Base-by-base conservation (phyloP, 768 basidiomycete genomes). In the Phallus indusiatus region DNA sequence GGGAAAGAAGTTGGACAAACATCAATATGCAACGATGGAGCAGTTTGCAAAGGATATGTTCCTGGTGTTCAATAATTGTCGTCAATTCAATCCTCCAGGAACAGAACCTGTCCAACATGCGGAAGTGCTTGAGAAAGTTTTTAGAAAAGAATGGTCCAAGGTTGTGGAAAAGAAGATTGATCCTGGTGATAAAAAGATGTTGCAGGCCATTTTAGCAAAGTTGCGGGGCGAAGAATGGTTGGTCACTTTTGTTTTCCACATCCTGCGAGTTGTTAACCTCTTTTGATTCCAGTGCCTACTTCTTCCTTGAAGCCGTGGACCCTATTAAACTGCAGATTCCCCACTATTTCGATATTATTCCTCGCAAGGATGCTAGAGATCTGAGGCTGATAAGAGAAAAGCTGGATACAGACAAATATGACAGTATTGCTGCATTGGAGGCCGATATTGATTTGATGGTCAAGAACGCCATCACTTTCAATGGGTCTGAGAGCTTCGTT, bases 391-490 rank as follows among this genome's bases (percentile, higher is more conserved):
- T 98, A 66, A 81, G 85, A 62, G 77, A 78, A 66, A 92, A 87
- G 69, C 76, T 97, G 60, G 88, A 92, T 60, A 74, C 73, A 35
- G 92, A 93, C 74, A 87, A 85, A 70, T 94, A 94, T 69, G 84
- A 86, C 34, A 80, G 83, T 2, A 71, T 83, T 54, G 87, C 89
- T 50, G 83, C 82, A 1, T 85, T 95, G 66, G 87, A 90, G 67
- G 86, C 84, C 1, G 95, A 98, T 68, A 72, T 94, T 56, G 81
- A 86, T 48, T 78, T 94, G 47, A 95, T 98, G 93, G 71, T 91
- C 60, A 74, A 81, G 61, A 98, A 97, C 67, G 91, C 94, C 16
- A 80, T 88, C 69, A 81, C 78, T 55, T 98, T 96, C 78, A 98
- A 98, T 64, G 88, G 88, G 0, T 74, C 74, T 1, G 84, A 86